Percentiles rank a stretch among this genome's conserved stretches.
Evolutionary conservation across 441 rosid species (phyloP).

Genomic region (Populus hybrid): DNA sequence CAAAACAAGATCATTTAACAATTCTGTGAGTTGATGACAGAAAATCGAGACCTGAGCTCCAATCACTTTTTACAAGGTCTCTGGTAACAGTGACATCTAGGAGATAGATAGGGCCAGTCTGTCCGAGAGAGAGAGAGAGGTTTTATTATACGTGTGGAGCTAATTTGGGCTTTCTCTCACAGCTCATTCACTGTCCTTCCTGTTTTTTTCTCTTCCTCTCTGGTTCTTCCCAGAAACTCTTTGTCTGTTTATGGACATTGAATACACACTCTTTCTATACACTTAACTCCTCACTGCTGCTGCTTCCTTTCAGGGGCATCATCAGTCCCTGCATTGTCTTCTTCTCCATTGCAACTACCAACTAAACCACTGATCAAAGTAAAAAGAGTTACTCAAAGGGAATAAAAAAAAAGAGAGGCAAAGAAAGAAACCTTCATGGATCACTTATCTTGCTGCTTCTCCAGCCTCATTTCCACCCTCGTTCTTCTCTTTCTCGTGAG

Average conservation of each 20-base stretch:
- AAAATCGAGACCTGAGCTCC: neutral
- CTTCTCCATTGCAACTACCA: neutral
- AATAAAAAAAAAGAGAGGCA: neutral
- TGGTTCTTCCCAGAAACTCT: neutral
- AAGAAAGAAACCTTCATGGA: slow-evolving; percentile 28
- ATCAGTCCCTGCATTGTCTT: slow-evolving; percentile 12
- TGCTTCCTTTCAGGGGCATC: neutral
- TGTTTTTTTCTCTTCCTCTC: neutral
- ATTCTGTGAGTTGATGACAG: neutral
- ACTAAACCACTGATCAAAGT: neutral
- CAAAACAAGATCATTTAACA: neutral
- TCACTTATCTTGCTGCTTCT: slow-evolving; percentile 20
- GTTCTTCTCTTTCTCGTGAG: slow-evolving; percentile 35
- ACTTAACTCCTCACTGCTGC: neutral
- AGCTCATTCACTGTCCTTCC: neutral
- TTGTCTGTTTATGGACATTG: slow-evolving; percentile 17
- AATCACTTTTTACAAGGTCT: neutral
- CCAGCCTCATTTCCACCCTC: slow-evolving; percentile 22
- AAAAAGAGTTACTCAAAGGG: neutral
- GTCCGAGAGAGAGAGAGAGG: neutral
- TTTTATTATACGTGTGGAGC: neutral
- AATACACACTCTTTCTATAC: neutral
- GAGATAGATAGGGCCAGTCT: slow-evolving; percentile 1
- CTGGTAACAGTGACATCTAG: neutral
- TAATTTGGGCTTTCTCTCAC: neutral